These are phyloP conservation scores for Curvularia sp. DNA, from an alignment of 2,329 filamentous ascomycete genomes.

Conservation along the genomic window DNA sequence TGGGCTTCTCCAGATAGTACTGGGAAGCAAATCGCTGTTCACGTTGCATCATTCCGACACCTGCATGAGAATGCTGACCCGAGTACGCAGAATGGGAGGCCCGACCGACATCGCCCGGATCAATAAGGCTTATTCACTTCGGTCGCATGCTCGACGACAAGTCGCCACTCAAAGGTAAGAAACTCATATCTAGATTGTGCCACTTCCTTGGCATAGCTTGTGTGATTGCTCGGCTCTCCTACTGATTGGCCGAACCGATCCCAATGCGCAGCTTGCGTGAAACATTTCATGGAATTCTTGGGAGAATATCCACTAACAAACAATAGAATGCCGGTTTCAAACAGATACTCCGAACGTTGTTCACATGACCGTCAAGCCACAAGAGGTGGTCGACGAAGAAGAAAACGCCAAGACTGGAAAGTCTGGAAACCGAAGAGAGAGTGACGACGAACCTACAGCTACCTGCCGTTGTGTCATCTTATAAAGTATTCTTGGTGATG, in stretches of 20 bases:
- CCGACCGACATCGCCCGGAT: slow-evolving; percentile 83
- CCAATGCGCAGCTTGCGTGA: slow-evolving; percentile 10
- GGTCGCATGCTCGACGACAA: slow-evolving; percentile 92
- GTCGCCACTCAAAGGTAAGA: slow-evolving; percentile 77
- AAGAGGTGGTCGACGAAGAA: slow-evolving; percentile 82
- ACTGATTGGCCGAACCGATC: slow-evolving; percentile 19
- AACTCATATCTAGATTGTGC: slow-evolving; percentile 44
- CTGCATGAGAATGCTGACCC: slow-evolving; percentile 27
- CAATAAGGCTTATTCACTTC: slow-evolving; percentile 90
- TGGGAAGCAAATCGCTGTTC: background rate
- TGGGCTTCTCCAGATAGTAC: background rate
- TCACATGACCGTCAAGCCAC: slow-evolving; percentile 92
- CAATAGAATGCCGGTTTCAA: slow-evolving; percentile 78
- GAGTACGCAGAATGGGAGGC: slow-evolving; percentile 75
- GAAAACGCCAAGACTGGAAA: slow-evolving; percentile 74
- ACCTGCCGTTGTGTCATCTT: slow-evolving; percentile 71
- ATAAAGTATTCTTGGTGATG: slow-evolving; percentile 44
- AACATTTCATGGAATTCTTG: background rate
- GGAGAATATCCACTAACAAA: slow-evolving; percentile 18
- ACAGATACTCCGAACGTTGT: slow-evolving; percentile 79
- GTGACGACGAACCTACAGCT: slow-evolving; percentile 61
- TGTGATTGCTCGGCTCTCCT: slow-evolving; percentile 23
- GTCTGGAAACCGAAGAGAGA: slow-evolving; percentile 58
- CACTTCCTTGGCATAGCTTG: slow-evolving; percentile 30
- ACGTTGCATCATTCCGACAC: background rate